Percentiles rank a stretch among this genome's conserved stretches.
phyloP scores from a whole-genome alignment of 1,284 basidiomycete genomes.

The Papiliotrema laurentii region DNA sequence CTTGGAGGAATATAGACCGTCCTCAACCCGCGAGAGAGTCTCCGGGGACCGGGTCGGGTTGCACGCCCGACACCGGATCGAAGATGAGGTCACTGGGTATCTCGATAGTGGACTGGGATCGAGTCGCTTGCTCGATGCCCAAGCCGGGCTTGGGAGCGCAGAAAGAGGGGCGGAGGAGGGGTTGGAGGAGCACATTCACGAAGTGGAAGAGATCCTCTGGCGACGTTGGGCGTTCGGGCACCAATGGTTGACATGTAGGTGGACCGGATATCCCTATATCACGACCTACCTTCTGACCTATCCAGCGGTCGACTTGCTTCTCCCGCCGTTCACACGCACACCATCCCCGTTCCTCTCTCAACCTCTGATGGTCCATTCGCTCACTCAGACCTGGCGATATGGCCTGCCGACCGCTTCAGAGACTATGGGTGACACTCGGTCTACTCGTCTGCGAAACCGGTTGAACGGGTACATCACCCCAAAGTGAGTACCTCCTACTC shows the following conservation, averaged over 20 bases:
- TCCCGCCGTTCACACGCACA: conserved; percentile 4
- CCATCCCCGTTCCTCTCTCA: conserved; percentile 18
- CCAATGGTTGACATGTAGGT: not conserved
- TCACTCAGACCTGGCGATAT: conserved; percentile 14
- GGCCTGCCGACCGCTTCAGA: not conserved
- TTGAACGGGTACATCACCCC: conserved; percentile 3
- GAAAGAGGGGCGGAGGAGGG: not conserved
- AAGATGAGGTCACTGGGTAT: not conserved
- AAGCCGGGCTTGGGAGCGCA: not conserved
- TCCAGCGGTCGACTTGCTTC: conserved; percentile 7
- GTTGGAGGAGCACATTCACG: not conserved
- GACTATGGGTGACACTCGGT: not conserved
- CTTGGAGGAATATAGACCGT: not conserved
- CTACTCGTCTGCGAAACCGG: not conserved
- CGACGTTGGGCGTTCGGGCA: not conserved
- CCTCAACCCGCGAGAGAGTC: not conserved
- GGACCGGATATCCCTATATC: not conserved
- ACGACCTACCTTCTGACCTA: not conserved
- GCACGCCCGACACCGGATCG: not conserved
- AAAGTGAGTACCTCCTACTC: conserved; percentile 1
- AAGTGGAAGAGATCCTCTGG: not conserved
- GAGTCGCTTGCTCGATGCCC: not conserved
- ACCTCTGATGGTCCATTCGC: conserved; percentile 16
- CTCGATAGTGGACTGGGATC: not conserved
- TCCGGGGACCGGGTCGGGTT: not conserved